Evolutionary conservation across 176 grass and related monocot genomes (phyloP).

Genomic region (Rhynchospora breviuscula): DNA sequence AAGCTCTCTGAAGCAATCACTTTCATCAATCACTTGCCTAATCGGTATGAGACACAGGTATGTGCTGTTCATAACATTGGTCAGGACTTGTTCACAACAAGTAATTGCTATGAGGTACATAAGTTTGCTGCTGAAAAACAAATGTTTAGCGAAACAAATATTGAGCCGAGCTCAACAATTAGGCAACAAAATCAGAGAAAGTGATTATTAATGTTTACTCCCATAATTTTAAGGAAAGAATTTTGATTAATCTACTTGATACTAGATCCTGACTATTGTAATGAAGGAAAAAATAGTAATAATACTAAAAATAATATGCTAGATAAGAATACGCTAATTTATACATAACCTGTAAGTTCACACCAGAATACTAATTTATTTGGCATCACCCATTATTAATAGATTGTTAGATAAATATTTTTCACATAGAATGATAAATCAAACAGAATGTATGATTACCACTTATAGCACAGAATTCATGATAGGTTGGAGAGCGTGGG

Average conservation of each 20-base stretch:
- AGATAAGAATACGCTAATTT: not conserved
- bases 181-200: not conserved
- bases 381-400: not conserved
- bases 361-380: not conserved
- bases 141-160: not conserved
- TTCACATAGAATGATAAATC: not conserved
- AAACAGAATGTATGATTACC: not conserved
- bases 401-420: not conserved
- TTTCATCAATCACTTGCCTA: constrained; percentile 85
- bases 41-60: constrained; percentile 81
- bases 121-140: not conserved
- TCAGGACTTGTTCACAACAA: not conserved
- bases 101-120: not conserved
- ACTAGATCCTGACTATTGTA: not conserved
- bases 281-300: not conserved
- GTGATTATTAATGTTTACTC: not conserved
- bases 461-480: not conserved
- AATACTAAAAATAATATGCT: not conserved
- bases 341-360: not conserved
- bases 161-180: not conserved
- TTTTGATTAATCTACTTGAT: not conserved
- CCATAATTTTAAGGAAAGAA: not conserved
- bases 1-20: constrained; percentile 82
- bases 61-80: not conserved
- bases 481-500: constrained; percentile 76